Evolutionary conservation across 2,329 filamentous ascomycete species (phyloP).

Genomic region (Nigrospora osmanthi): DNA sequence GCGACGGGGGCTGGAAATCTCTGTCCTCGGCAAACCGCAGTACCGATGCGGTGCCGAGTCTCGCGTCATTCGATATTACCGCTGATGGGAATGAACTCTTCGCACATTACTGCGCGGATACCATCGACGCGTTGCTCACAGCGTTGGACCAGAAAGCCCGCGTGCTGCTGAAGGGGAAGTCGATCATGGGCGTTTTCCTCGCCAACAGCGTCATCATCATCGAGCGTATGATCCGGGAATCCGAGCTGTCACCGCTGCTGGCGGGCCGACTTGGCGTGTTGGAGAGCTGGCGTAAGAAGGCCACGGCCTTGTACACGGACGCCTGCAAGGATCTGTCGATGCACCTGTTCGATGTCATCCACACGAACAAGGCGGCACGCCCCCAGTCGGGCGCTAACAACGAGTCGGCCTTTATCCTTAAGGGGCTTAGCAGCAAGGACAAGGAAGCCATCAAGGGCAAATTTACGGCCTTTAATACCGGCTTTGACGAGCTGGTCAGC

Average conservation of each 20-base stretch:
- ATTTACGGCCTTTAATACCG: constrained; percentile 82
- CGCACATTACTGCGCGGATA: constrained; percentile 82
- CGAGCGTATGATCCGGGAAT: constrained; percentile 75
- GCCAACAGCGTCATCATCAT: constrained; percentile 82
- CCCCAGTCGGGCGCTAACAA: constrained; percentile 65
- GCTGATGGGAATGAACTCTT: constrained; percentile 86
- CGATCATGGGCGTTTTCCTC: constrained; percentile 78
- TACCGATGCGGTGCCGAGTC: constrained; percentile 59
- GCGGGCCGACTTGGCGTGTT: constrained; percentile 57
- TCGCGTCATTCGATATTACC: constrained; percentile 76
- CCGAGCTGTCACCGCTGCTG: constrained; percentile 69
- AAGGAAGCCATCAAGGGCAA: constrained; percentile 96
- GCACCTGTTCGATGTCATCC: constrained; percentile 82
- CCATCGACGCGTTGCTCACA: constrained; percentile 71
- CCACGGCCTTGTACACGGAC: constrained; percentile 72
- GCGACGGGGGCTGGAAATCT: constrained; percentile 82
- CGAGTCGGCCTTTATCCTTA: constrained; percentile 81
- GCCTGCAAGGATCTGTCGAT: constrained; percentile 83
- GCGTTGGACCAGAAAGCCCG: constrained; percentile 70
- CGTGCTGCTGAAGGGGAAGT: constrained; percentile 66
- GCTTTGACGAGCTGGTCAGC: constrained; percentile 81
- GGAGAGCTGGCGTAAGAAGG: constrained; percentile 83
- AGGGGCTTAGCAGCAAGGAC: constrained; percentile 78
- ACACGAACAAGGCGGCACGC: constrained; percentile 69
- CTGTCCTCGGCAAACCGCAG: constrained; percentile 40